Conservation (phyloP, 2,329 filamentous ascomycete species). For the Elsinoe ampelina region DNA sequence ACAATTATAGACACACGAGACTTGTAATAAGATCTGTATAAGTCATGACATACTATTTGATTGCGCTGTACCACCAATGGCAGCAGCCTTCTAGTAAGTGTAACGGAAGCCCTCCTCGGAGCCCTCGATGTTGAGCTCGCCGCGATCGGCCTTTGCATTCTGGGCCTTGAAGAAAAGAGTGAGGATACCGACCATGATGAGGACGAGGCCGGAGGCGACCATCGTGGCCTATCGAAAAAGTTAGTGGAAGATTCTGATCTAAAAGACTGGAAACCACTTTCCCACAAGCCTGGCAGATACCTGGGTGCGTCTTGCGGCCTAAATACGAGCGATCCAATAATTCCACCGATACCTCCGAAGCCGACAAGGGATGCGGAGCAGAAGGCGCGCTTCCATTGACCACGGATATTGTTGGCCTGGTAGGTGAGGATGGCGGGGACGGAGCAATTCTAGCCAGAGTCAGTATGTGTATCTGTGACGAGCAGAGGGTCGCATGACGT, state of each 20-base stretch:
- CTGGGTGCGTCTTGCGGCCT: conserved; percentile 35
- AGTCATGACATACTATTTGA: conserved; percentile 7
- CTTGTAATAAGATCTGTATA: background rate
- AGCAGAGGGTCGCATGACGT: conserved; percentile 63
- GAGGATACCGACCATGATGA: conserved; percentile 28
- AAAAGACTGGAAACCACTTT: too few relatives aligned
- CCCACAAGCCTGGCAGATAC: conserved; percentile 25
- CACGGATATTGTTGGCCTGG: conserved; percentile 78
- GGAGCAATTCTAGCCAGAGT: conserved; percentile 57
- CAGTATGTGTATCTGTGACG: conserved; percentile 51
- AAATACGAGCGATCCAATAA: conserved; percentile 66
- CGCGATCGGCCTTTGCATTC: conserved; percentile 33
- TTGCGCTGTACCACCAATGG: conserved; percentile 10
- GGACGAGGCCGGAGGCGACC: conserved; percentile 22
- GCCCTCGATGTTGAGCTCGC: conserved; percentile 34
- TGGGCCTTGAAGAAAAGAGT: conserved; percentile 26
- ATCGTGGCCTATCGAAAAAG: conserved; percentile 18
- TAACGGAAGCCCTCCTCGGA: conserved; percentile 23
- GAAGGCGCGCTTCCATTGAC: conserved; percentile 79
- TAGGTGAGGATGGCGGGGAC: conserved; percentile 65
- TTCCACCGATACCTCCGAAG: conserved; percentile 69
- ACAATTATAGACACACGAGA: background rate
- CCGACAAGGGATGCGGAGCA: conserved; percentile 65
- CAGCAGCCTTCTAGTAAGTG: conserved; percentile 15
- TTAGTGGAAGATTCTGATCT: too few relatives aligned